Evolutionary conservation across 2,329 filamentous ascomycete species (phyloP), one percentile per base, ranked within the genome.

Genomic region (Cordyceps pruinosa): DNA sequence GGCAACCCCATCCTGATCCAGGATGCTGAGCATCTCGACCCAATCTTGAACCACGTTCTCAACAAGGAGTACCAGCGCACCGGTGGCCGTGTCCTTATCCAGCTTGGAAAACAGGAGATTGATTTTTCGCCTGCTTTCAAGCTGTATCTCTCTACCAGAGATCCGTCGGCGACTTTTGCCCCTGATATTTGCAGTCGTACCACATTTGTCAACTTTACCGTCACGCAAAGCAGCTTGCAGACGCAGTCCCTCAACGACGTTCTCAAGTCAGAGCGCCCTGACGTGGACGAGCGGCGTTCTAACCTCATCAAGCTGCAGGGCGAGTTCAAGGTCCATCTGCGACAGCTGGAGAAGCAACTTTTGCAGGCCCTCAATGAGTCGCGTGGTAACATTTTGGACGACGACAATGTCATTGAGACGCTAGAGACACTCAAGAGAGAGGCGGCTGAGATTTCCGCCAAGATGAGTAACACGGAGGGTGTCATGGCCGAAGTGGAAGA

Each of bases 21-120:
- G 72, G 94, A 99, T 71, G 95, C 94, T 1, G 95, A 99, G 73
- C 89, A 99, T 70, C 77, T 99, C 58, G 94, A 99, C 68, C 95
- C 95, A 0, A 92, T 99, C 59, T 85, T 99, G 66, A 99, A 97
- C 68, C 94, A 99, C 66, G 93, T 99, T 57, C 84, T 99, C 73
- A 99, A 99, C 77, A 99, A 99, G 72, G 94, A 99, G 69, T 99
- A 99, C 72, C 95, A 99, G 73, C 95, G 92, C 77, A 99, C 95
- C 28, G 94, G 94, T 64, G 94, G 94, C 23, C 93, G 94, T 81
- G 93, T 97, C 46, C 85, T 99, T 54, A 99, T 99, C 62, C 94
- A 99, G 73, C 88, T 99, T 41, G 94, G 94, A 67, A 97, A 94
- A 73, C 95, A 99, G 73, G 92, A 99, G 74, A 99, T 99, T 63